Conservation (phyloP, 1,139 yeast species). For the Lodderomyces jiufengensis region DNA sequence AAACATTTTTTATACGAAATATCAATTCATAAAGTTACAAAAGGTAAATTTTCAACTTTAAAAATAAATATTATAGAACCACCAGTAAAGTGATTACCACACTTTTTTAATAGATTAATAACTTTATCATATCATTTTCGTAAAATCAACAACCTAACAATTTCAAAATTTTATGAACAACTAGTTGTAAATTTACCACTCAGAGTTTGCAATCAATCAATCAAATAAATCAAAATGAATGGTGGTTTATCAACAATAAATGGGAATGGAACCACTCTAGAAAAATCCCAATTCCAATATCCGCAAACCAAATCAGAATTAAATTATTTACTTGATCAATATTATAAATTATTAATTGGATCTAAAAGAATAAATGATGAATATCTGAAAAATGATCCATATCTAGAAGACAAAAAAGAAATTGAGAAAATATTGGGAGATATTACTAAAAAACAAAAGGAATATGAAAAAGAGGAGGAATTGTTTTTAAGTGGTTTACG, state of each 20-base stretch:
- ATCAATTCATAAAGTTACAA: too few species aligned
- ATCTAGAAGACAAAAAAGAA: constrained; percentile 20
- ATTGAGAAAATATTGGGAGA: constrained; percentile 32
- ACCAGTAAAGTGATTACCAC: too few species aligned
- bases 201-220: too few species aligned
- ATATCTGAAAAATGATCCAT: constrained; percentile 18
- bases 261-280: constrained; percentile 8
- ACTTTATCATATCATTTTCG: too few species aligned
- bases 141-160: too few species aligned
- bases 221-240: constrained; percentile 12
- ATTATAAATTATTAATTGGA: constrained; percentile 19
- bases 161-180: too few species aligned
- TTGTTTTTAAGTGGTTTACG: background rate
- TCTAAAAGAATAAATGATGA: constrained; percentile 12
- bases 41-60: too few species aligned
- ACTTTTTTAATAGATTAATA: too few species aligned
- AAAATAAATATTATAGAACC: too few species aligned
- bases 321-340: constrained; percentile 28
- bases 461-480: constrained; percentile 13
- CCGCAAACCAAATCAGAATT: constrained; percentile 34
- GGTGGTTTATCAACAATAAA: constrained; percentile 12
- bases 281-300: constrained; percentile 5
- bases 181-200: too few species aligned
- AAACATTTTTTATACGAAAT: too few species aligned
- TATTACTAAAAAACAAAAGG: constrained; percentile 29